A percentile compares a stretch with the other conserved stretches of the same genome.
These are phyloP conservation scores for Emergomyces orientalis DNA, from an alignment of 2,329 filamentous ascomycete genomes.

Conservation along the genomic window DNA sequence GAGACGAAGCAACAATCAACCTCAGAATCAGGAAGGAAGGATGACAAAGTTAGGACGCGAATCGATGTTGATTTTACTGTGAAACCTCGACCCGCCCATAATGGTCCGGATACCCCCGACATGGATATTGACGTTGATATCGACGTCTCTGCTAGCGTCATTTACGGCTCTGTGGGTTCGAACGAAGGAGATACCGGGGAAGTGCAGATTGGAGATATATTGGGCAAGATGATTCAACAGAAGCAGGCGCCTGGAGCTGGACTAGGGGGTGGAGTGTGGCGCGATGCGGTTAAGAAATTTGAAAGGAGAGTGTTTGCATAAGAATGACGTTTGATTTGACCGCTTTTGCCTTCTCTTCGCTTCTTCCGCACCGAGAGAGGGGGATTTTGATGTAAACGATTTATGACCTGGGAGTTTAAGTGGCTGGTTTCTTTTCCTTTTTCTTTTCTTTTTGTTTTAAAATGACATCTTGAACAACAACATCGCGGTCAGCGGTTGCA, in stretches of 20 bases:
- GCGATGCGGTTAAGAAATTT: conserved; percentile 30
- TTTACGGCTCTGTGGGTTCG: conserved; percentile 31
- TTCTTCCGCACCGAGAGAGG: background rate
- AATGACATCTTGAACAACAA: background rate
- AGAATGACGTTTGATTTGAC: background rate
- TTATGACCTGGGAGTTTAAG: background rate
- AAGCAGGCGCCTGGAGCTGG: conserved; percentile 7
- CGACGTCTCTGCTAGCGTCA: conserved; percentile 31
- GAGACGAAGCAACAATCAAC: conserved; percentile 4
- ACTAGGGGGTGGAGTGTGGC: conserved; percentile 34
- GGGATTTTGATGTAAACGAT: background rate
- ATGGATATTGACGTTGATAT: conserved; percentile 25
- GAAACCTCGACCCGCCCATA: conserved; percentile 21
- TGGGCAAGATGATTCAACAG: conserved; percentile 23
- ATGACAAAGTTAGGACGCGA: conserved; percentile 14
- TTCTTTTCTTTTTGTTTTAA: background rate
- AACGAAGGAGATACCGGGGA: conserved; percentile 19
- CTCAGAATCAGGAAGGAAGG: conserved; percentile 9
- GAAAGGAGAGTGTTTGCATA: conserved; percentile 26
- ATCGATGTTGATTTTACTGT: conserved; percentile 36
- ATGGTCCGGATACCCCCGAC: conserved; percentile 10
- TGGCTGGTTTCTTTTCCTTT: background rate
- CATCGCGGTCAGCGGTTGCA: background rate
- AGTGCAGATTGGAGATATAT: conserved; percentile 26
- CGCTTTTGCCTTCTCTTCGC: too few species aligned